These are phyloP conservation scores for Cairneyella variabilis DNA, from an alignment of 495 filamentous ascomycete species.

Conservation along the genomic window DNA sequence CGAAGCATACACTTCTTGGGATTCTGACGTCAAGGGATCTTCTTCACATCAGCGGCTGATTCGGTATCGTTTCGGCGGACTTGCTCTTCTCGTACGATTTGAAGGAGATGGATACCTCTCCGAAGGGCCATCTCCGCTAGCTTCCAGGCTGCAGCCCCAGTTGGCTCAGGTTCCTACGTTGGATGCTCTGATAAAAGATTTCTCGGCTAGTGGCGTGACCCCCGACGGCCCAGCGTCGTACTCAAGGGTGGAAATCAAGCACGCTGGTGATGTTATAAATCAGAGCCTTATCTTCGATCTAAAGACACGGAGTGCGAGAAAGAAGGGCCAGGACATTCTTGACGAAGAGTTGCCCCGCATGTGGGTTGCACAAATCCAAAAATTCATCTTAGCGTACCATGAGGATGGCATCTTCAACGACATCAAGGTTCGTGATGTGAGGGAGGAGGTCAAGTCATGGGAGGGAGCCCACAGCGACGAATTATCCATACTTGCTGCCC, in stretches of 20 bases:
- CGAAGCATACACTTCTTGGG: conserved; percentile 60
- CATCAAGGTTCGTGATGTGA: conserved; percentile 29
- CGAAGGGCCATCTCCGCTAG: not conserved
- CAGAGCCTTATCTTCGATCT: conserved; percentile 58
- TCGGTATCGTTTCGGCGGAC: conserved; percentile 51
- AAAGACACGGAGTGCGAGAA: conserved; percentile 53
- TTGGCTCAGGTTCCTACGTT: not conserved
- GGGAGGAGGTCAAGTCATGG: conserved; percentile 44
- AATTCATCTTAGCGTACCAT: conserved; percentile 60
- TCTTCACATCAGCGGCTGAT: conserved; percentile 61
- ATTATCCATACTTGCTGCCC: no score
- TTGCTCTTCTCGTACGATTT: conserved; percentile 54
- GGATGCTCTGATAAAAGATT: conserved; percentile 8
- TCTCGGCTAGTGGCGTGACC: not conserved
- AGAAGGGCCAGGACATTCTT: conserved; percentile 28
- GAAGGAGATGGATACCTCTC: conserved; percentile 56
- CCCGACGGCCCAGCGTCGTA: not conserved
- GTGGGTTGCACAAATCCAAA: conserved; percentile 58
- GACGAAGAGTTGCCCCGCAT: conserved; percentile 47
- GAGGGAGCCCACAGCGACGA: conserved; percentile 47
- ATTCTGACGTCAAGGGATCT: conserved; percentile 42
- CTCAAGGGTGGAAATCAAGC: conserved; percentile 4
- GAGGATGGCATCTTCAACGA: conserved; percentile 42
- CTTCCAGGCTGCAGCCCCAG: not conserved
- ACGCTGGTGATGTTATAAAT: conserved; percentile 24